These are phyloP conservation scores for Stromatinia cepivora DNA, from an alignment of 2,329 filamentous ascomycete genomes.

Conservation along the genomic window DNA sequence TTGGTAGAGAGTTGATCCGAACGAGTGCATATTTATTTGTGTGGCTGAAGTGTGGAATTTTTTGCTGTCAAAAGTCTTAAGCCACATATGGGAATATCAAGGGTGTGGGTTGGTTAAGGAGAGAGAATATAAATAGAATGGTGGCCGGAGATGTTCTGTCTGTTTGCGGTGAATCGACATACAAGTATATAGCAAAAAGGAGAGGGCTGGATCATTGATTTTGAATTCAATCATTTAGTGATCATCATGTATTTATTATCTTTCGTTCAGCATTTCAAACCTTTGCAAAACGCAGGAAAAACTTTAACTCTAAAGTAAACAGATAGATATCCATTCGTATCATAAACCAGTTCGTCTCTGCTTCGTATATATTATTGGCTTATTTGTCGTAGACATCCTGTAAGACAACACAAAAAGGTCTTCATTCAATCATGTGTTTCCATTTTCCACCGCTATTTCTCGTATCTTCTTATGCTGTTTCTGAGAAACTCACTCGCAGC, in stretches of 20 bases:
- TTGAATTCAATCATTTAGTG: not conserved
- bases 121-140: conserved; percentile 9
- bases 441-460: not conserved
- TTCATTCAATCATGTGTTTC: too few species aligned
- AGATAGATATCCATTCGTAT: too few species aligned
- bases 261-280: not conserved
- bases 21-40: not conserved
- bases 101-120: not conserved
- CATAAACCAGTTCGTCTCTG: not conserved
- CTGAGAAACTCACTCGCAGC: not conserved
- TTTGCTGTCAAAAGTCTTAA: not conserved
- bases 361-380: too few species aligned
- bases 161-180: not conserved
- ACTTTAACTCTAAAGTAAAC: not conserved
- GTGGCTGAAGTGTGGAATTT: not conserved
- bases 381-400: too few species aligned
- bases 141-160: not conserved
- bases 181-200: not conserved
- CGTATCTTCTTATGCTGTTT: not conserved
- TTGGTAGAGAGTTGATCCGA: not conserved
- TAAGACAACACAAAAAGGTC: not conserved
- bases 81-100: not conserved
- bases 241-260: not conserved
- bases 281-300: not conserved
- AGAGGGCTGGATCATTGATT: not conserved